phyloP scores from a whole-genome alignment of 306 rosid species.

The Mimosa bimucronata region DNA sequence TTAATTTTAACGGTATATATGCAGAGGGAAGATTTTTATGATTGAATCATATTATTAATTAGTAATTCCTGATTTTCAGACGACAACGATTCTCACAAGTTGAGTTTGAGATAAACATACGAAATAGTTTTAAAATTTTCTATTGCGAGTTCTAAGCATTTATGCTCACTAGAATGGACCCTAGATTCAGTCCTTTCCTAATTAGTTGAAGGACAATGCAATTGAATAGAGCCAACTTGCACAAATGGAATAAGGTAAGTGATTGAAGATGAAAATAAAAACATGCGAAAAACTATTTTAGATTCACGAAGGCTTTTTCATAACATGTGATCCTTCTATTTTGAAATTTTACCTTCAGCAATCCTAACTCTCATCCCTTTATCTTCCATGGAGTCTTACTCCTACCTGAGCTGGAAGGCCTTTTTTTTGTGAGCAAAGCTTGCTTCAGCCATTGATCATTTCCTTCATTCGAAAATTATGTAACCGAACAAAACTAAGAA shows the following conservation, averaged over 20 bases:
- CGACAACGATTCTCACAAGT: background rate
- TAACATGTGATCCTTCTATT: background rate
- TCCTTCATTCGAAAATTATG: too few relatives aligned
- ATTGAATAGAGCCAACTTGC: background rate
- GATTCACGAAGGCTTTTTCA: background rate
- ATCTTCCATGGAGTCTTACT: too few relatives aligned
- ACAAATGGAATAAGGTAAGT: background rate
- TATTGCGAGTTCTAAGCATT: background rate
- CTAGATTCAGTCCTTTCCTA: background rate
- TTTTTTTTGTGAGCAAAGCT: too few relatives aligned
- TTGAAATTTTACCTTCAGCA: too few relatives aligned
- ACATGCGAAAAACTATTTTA: background rate
- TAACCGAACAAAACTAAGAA: too few relatives aligned
- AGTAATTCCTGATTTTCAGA: background rate
- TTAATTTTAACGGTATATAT: background rate
- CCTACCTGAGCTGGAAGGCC: too few relatives aligned
- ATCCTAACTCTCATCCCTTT: too few relatives aligned
- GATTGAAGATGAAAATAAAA: background rate
- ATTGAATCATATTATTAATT: background rate
- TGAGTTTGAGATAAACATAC: too few relatives aligned
- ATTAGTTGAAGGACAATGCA: background rate
- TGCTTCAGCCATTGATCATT: too few relatives aligned
- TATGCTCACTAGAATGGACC: background rate
- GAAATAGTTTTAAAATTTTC: too few relatives aligned
- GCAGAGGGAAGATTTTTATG: too few relatives aligned